A percentile compares a stretch with the other conserved stretches of the same genome.
Evolutionary conservation across 345 rosid genomes (phyloP).

Genomic region (Citrus mangshanensis): DNA sequence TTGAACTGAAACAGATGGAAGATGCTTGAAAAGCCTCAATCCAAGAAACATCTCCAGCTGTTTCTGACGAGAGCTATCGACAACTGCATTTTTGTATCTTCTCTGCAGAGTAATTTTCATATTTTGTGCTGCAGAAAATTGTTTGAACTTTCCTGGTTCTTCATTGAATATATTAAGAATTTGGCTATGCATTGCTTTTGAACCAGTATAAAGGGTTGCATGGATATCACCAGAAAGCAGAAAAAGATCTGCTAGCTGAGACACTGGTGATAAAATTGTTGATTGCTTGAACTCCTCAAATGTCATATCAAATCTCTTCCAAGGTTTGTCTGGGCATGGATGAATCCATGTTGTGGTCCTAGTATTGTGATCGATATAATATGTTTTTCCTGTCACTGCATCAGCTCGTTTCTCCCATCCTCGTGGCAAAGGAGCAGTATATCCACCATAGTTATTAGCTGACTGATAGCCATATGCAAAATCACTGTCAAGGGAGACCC

Average conservation of each 20-base stretch:
- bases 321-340: constrained; percentile 51
- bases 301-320: too few relatives aligned
- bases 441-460: constrained; percentile 52
- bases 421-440: constrained; percentile 86
- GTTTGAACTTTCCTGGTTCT: constrained; percentile 84
- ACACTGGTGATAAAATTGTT: too few relatives aligned
- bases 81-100: constrained; percentile 86
- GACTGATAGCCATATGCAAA: constrained; percentile 59
- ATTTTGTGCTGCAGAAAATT: constrained; percentile 91
- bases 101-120: constrained; percentile 86
- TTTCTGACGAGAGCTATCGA: constrained; percentile 95
- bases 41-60: constrained; percentile 98
- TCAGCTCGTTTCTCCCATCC: constrained; percentile 98
- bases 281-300: too few relatives aligned
- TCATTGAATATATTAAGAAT: constrained; percentile 91
- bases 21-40: constrained; percentile 91
- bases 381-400: constrained; percentile 86
- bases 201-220: constrained; percentile 97
- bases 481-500: constrained; percentile 88
- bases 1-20: constrained; percentile 80
- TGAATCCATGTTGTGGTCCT: constrained; percentile 91
- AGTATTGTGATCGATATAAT: constrained; percentile 90
- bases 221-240: constrained; percentile 85
- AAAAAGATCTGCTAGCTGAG: too few relatives aligned
- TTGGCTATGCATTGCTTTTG: constrained; percentile 99